Conservation (phyloP, 148 eudicot genomes). For the Arctostaphylos glauca region DNA sequence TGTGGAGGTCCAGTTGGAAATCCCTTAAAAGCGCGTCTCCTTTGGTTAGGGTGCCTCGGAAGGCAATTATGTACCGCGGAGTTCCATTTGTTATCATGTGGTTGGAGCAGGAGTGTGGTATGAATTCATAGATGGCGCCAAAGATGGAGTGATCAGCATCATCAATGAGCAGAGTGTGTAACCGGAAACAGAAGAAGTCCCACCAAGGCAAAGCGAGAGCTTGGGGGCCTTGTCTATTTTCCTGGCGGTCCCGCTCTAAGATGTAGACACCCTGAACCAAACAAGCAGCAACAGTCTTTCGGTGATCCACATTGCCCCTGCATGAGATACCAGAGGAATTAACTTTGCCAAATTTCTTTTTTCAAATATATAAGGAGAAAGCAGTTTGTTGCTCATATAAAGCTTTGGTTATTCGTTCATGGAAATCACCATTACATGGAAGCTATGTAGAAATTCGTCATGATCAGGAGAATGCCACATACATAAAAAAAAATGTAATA, state of each 20-base stretch:
- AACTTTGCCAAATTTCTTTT: background rate
- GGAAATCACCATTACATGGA: background rate
- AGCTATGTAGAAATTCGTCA: background rate
- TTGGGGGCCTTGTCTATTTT: constrained; percentile 43
- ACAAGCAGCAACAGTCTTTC: constrained; percentile 77
- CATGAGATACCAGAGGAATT: background rate
- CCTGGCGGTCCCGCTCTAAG: constrained; percentile 82
- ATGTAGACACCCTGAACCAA: constrained; percentile 81
- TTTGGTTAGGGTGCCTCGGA: constrained; percentile 82
- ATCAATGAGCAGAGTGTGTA: constrained; percentile 58
- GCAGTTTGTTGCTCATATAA: background rate
- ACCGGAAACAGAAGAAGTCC: constrained; percentile 65
- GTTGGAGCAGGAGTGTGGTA: constrained; percentile 27
- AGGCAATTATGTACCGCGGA: constrained; percentile 67
- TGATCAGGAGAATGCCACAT: background rate
- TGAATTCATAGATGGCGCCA: constrained; percentile 72
- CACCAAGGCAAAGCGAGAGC: constrained; percentile 91
- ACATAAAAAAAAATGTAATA: background rate
- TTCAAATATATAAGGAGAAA: background rate
- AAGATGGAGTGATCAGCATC: constrained; percentile 71
- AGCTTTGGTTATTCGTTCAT: background rate
- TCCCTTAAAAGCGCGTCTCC: constrained; percentile 69
- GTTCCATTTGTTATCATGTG: constrained; percentile 21
- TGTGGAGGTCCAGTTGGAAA: constrained; percentile 63
- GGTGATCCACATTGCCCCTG: constrained; percentile 77